Conservation (phyloP, 75 land plant species). For the Sequoiadendron giganteum region DNA sequence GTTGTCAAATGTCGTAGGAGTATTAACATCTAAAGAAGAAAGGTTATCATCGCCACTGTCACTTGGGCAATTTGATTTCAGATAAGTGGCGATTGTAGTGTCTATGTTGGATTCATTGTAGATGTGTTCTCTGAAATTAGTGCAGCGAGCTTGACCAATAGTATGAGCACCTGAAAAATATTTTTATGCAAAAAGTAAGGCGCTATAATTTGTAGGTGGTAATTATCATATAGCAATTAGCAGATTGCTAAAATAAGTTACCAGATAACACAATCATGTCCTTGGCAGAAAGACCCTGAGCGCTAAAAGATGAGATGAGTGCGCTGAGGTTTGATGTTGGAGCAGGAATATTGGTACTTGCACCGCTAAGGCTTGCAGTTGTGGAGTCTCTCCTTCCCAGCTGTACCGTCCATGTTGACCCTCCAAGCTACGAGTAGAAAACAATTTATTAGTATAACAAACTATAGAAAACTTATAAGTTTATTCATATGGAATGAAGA, state of each 20-base stretch:
- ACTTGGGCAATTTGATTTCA: slow-evolving; percentile 52
- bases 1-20: slow-evolving; percentile 27
- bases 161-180: slow-evolving; percentile 44
- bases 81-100: slow-evolving; percentile 20
- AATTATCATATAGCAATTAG: too few species aligned
- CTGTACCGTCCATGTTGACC: slow-evolving; percentile 30
- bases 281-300: slow-evolving; percentile 12
- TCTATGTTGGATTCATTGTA: slow-evolving; percentile 61
- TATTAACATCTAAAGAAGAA: slow-evolving; percentile 16
- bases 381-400: slow-evolving; percentile 30
- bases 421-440: slow-evolving; percentile 22
- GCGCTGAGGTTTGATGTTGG: not conserved
- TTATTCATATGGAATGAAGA: too few species aligned
- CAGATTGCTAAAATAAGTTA: not conserved
- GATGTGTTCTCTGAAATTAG: slow-evolving; percentile 27
- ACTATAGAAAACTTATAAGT: too few species aligned
- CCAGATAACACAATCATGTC: slow-evolving; percentile 36
- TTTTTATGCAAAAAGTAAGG: not conserved
- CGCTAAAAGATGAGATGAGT: slow-evolving; percentile 12
- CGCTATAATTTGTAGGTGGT: not conserved
- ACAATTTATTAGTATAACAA: not conserved
- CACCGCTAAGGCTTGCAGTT: slow-evolving; percentile 24
- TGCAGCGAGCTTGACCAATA: slow-evolving; percentile 45
- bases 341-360: slow-evolving; percentile 19
- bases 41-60: slow-evolving; percentile 1